phyloP scores from a whole-genome alignment of 306 rosid genomes.

The Fagus crenata region DNA sequence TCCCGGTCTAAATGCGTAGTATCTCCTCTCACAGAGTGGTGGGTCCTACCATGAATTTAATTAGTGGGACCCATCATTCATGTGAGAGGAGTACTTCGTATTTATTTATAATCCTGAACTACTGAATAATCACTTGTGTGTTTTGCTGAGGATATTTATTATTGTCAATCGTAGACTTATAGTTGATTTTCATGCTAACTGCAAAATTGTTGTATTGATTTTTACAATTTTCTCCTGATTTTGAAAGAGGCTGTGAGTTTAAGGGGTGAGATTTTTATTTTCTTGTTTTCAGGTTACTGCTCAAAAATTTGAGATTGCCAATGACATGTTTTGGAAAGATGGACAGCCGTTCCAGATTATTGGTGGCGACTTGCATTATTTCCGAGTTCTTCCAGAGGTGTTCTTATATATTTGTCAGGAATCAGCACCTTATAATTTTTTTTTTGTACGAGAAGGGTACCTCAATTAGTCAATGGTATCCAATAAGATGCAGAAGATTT shows the following conservation, averaged over 20 bases:
- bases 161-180: neutral
- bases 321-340: slow-evolving; percentile 18
- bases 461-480: neutral
- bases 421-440: neutral
- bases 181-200: neutral
- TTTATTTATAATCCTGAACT: too few relatives aligned
- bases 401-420: neutral
- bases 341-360: slow-evolving; percentile 30
- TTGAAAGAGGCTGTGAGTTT: neutral
- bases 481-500: neutral
- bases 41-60: too few relatives aligned
- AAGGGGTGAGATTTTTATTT: neutral
- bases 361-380: slow-evolving; percentile 94
- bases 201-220: neutral
- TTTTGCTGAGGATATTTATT: neutral
- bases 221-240: neutral
- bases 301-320: neutral
- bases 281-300: neutral
- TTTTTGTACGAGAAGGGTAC: neutral
- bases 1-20: too few relatives aligned
- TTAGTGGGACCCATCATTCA: too few relatives aligned
- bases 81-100: too few relatives aligned
- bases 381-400: slow-evolving; percentile 91
- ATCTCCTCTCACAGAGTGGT: too few relatives aligned
- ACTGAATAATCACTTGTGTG: too few relatives aligned